Base-by-base conservation (phyloP, 306 rosid genomes). In the Cucumis hystrix region DNA sequence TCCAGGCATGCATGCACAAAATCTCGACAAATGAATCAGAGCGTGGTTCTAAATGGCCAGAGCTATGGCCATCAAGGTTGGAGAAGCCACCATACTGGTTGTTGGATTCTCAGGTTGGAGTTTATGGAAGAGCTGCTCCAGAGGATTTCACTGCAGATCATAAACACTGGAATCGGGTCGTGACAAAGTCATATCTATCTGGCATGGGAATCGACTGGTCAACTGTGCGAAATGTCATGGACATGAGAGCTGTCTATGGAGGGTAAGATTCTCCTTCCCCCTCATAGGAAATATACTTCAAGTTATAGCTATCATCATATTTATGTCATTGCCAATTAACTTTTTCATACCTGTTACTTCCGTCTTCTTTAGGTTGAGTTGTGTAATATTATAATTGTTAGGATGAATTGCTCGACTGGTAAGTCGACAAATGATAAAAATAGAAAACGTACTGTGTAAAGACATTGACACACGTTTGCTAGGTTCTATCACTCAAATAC, bases 91-190 rank as follows among this genome's bases (percentile, higher is more conserved):
- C 99, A 18, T 90, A 91, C 77, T 96, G 99, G 99, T 83, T 96
- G 87, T 84, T 78, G 68, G 87, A 89, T 80, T 89, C 97, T 80
- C 96, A 92, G 80, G 91, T 84, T 69, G 99, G 99, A 82, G 98
- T 92, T 81, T 96, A 96, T 58, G 99, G 99, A 70, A 92, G 91
- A 86, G 82, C 99, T 16, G 98, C 99, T 59, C 96, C 98, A 12
- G 97, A 91, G 80, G 99, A 96, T 88, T 96, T 92, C 81, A 33
- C 89, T 65, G 78, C 92, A 60, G 99, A 96, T 80, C 57, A 91
- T 78, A 79, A 92, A 77, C 99, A 85, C 85, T 96, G 99, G 99
- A 88, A 87, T 78, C 90, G 84, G 4, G 86, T 91, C 9, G 93
- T 96, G 60, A 83, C 85, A 71, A 89, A 87, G 78, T 90, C 98